Evolutionary conservation across 1,139 yeast genomes (phyloP).

Genomic region (Hansenula lynferdii): DNA sequence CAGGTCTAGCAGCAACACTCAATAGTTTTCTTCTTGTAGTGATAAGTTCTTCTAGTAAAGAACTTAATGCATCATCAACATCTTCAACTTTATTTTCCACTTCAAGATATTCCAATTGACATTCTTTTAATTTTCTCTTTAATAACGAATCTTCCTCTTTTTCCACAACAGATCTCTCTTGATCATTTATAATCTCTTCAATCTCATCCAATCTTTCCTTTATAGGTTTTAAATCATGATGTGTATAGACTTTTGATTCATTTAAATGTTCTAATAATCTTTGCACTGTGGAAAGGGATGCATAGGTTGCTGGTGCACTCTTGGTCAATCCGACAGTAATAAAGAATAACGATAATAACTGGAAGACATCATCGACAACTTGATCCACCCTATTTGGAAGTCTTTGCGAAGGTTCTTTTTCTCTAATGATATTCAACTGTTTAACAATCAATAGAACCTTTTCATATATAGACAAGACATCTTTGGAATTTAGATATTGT

Average conservation of each 20-base stretch:
- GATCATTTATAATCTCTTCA: slow-evolving; percentile 37
- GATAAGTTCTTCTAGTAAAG: slow-evolving; percentile 46
- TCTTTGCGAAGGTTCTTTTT: slow-evolving; percentile 15
- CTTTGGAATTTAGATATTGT: slow-evolving; percentile 60
- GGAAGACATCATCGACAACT: slow-evolving; percentile 85
- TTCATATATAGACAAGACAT: slow-evolving; percentile 52
- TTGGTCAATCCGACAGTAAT: slow-evolving; percentile 88
- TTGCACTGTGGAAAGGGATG: slow-evolving; percentile 80
- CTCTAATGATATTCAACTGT: slow-evolving; percentile 42
- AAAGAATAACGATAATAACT: slow-evolving; percentile 76
- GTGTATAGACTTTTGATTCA: slow-evolving; percentile 78
- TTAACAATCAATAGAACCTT: slow-evolving; percentile 46
- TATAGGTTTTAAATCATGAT: slow-evolving; percentile 77
- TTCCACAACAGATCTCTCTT: slow-evolving; percentile 12
- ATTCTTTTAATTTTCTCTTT: slow-evolving; percentile 53
- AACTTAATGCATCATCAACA: slow-evolving; percentile 51
- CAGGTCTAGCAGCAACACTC: slow-evolving; percentile 40
- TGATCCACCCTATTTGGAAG: slow-evolving; percentile 48
- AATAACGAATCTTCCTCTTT: slow-evolving; percentile 55
- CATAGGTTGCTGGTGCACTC: slow-evolving; percentile 91
- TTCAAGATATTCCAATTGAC: slow-evolving; percentile 47
- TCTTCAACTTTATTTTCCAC: slow-evolving; percentile 51
- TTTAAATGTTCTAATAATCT: slow-evolving; percentile 75
- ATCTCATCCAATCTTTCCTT: slow-evolving; percentile 67
- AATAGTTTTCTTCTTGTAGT: slow-evolving; percentile 49